Evolutionary conservation across 2,329 filamentous ascomycete genomes (phyloP), one percentile per base, ranked within the genome.

Genomic region (Macroventuria anomochaeta): DNA sequence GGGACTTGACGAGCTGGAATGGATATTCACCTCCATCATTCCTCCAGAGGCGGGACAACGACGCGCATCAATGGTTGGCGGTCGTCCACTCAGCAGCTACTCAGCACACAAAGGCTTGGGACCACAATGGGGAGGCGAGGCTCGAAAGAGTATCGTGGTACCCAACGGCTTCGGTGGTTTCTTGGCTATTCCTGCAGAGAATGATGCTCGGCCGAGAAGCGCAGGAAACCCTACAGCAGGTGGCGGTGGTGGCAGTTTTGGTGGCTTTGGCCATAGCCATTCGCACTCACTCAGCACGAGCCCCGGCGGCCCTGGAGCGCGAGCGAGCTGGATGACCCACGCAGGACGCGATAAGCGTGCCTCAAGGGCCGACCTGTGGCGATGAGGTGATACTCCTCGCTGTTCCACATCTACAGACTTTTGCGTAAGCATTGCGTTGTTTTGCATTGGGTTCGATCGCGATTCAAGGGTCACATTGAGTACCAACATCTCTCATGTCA

Each of bases 131-230:
- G 82, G 83, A 10, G 81, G 83, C 7, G 83, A 85, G 46, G 81
- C 82, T 5, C 75, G 86, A 26, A 83, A 81, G 72, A 85, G 81
- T 61, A 78, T 88, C 7, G 78, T 88, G n/a, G 85, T 88, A 0
- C 85, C 85, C 0, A 88, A 88, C 66, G 86, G 86, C 2, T 86
- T 86, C 56, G 86, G 86, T 23, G 86, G 86, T 0, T 88, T 85
- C 71, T 71, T 88, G 15, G 84, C 85, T 15, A 80, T 88, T n/a
- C 86, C 86, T 0, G 69, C 68, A 3, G 63, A 70, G 26, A 42
- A 37, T 23, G 62, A 69, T 7, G 71, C 68, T 12, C 54, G 73
- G 25, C 73, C 72, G n/a, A 59, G 66, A 26, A 75, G 70, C 48
- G 69, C 71, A 6, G 72, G 72, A 10, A 57, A 71, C 41, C 40